phyloP scores from a whole-genome alignment of 805 yeast species.

The Lipomyces lipofer region DNA sequence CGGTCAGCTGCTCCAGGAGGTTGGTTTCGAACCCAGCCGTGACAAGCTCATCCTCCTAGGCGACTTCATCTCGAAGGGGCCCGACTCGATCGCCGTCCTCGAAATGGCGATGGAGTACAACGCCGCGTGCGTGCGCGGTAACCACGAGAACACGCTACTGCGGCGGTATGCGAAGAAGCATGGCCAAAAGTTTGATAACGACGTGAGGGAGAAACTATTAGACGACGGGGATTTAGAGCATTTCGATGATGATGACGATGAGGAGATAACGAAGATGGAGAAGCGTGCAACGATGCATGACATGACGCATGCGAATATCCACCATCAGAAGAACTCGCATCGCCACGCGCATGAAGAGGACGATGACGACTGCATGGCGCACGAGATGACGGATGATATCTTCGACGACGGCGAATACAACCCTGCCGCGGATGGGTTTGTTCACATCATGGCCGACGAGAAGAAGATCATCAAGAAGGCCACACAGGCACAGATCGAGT shows the following conservation, averaged over 20 bases:
- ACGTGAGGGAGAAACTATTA: constrained; percentile 29
- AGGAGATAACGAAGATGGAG: neutral
- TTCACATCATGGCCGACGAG: constrained; percentile 28
- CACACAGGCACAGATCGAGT: constrained; percentile 60
- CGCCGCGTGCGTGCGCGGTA: constrained; percentile 79
- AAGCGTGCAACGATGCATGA: constrained; percentile 3
- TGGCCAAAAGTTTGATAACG: constrained; percentile 41
- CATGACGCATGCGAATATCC: neutral
- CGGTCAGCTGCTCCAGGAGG: constrained; percentile 51
- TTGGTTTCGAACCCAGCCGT: constrained; percentile 47
- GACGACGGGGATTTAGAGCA: constrained; percentile 38
- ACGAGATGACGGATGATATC: constrained; percentile 30
- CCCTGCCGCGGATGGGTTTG: constrained; percentile 22
- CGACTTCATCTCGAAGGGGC: constrained; percentile 84
- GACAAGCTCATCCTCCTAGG: constrained; percentile 76
- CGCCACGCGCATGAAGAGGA: constrained; percentile 11
- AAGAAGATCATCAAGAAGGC: constrained; percentile 38
- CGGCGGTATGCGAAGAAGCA: constrained; percentile 64
- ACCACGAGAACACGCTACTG: constrained; percentile 78
- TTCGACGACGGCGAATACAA: constrained; percentile 29
- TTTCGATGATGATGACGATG: constrained; percentile 28
- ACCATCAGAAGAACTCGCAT: neutral
- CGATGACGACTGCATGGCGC: constrained; percentile 28
- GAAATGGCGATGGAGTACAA: constrained; percentile 61
- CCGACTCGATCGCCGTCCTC: constrained; percentile 66